Evolutionary conservation across 805 yeast species (phyloP).

Genomic region (Starmerella kuoi): DNA sequence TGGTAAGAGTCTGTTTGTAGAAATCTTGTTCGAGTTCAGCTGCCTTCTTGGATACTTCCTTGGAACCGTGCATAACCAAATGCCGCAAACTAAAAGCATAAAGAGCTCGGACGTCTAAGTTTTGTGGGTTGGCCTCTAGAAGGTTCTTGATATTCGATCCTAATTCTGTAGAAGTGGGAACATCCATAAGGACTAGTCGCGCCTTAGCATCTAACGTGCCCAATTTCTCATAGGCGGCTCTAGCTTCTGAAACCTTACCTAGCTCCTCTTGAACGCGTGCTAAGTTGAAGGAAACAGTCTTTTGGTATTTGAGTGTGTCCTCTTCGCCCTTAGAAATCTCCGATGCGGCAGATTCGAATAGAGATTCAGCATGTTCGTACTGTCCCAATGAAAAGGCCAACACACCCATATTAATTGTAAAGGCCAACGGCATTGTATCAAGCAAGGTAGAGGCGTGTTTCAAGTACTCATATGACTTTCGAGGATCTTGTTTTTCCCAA

Average conservation of each 20-base stretch:
- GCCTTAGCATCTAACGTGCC: constrained; percentile 12
- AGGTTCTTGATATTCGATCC: constrained; percentile 31
- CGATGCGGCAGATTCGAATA: background rate
- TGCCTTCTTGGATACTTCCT: constrained; percentile 30
- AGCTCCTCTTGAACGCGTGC: constrained; percentile 58
- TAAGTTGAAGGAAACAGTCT: constrained; percentile 53
- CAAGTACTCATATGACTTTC: constrained; percentile 53
- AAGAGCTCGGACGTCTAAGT: constrained; percentile 77
- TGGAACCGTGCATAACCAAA: constrained; percentile 2
- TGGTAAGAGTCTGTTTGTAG: constrained; percentile 72
- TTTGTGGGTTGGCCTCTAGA: constrained; percentile 41
- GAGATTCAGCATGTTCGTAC: constrained; percentile 39
- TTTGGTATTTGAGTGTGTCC: constrained; percentile 13
- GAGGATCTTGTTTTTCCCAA: constrained; percentile 42
- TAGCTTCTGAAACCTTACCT: constrained; percentile 32
- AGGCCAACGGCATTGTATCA: constrained; percentile 21
- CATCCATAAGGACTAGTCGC: constrained; percentile 8
- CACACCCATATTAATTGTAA: constrained; percentile 77
- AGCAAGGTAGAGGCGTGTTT: constrained; percentile 47
- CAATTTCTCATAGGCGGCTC: constrained; percentile 34
- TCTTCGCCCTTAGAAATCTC: constrained; percentile 33
- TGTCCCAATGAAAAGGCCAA: constrained; percentile 58
- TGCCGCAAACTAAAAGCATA: constrained; percentile 73
- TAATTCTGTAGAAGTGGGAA: background rate
- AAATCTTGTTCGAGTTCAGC: constrained; percentile 58